Conservation (phyloP, 2,329 filamentous ascomycete genomes). For the Pseudocercospora crystallina region DNA sequence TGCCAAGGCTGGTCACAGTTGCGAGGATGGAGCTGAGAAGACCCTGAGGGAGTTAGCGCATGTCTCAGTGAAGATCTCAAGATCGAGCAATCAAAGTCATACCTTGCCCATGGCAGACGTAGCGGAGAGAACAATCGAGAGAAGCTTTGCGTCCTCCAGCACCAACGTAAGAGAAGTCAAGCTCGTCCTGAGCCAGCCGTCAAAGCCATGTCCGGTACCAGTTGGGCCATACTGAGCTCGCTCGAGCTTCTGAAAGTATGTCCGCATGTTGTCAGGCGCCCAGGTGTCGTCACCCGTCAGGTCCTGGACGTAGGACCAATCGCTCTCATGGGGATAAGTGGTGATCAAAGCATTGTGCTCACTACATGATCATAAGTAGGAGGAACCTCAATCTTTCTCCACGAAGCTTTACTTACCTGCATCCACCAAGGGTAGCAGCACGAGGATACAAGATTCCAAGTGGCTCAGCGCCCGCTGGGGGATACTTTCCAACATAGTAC, state of each 20-base stretch:
- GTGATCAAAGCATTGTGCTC: slow-evolving; percentile 63
- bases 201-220: slow-evolving; percentile 54
- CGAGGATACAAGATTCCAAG: slow-evolving; percentile 61
- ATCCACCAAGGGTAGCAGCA: slow-evolving; percentile 49
- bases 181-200: slow-evolving; percentile 58
- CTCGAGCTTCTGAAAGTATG: slow-evolving; percentile 57
- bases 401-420: no score
- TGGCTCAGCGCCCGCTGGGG: slow-evolving; percentile 53
- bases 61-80: neutral
- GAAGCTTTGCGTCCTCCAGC: slow-evolving; percentile 53
- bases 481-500: slow-evolving; percentile 53
- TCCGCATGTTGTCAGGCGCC: slow-evolving; percentile 58
- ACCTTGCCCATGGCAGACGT: slow-evolving; percentile 52
- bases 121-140: slow-evolving; percentile 54
- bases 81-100: slow-evolving; percentile 41
- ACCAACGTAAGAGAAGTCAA: slow-evolving; percentile 54
- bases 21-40: slow-evolving; percentile 28
- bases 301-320: slow-evolving; percentile 58
- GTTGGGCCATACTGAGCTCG: slow-evolving; percentile 50
- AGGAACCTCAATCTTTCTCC: no score
- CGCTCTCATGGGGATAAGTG: slow-evolving; percentile 58
- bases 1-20: slow-evolving; percentile 16
- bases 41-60: slow-evolving; percentile 44
- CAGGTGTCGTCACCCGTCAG: slow-evolving; percentile 63
- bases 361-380: slow-evolving; percentile 44